Base-by-base conservation (phyloP, 257 asterid species). In the Capsicum pubescens region DNA sequence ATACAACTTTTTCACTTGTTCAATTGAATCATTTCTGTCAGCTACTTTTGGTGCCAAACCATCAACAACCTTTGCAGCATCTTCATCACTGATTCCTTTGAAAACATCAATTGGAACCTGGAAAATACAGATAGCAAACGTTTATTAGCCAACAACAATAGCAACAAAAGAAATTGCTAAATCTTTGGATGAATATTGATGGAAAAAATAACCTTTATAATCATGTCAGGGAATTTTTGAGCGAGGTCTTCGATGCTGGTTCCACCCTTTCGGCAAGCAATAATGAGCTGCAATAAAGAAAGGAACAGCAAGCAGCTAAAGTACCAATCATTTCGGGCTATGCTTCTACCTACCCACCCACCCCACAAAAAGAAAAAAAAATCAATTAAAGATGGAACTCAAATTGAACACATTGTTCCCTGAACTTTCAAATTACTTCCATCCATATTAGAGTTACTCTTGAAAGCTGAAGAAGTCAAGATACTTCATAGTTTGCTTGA, bases 181-280 rank as follows among this genome's bases (percentile, higher is more conserved):
- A 85, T 69, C 67, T 84, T 84, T 35, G 76, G 48, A 21, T 68
- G 55, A 80, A 84, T 66, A 64, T 85, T 39, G 71, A 74, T 63
- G 15, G 11, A n/a, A n/a, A 79, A 52, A 64, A 80, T 32, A 71
- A 93, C 99, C 99, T 97, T 97, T 68, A 93, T 87, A 76, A 97
- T 97, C 94, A 92, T 90, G 83, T 95, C 99, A 4, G 99, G 99
- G 83, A 95, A 97, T 89, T 93, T 85, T 90, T 97, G 98, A 15
- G 99, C 99, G 67, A 97, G 97, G 90, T 97, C 99, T 89, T 97
- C 99, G 26, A 97, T 97, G 86, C 99, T 97, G 56, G 99, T 97
- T 89, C 99, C 99, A 80, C 99, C 99, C 89, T 93, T 93, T 81
- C 92, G 88, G 60, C 99, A 97, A 84, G 99, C 94, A 85, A 95